Evolutionary conservation across 1,284 basidiomycete genomes (phyloP).

Genomic region (Pholiota adiposa): DNA sequence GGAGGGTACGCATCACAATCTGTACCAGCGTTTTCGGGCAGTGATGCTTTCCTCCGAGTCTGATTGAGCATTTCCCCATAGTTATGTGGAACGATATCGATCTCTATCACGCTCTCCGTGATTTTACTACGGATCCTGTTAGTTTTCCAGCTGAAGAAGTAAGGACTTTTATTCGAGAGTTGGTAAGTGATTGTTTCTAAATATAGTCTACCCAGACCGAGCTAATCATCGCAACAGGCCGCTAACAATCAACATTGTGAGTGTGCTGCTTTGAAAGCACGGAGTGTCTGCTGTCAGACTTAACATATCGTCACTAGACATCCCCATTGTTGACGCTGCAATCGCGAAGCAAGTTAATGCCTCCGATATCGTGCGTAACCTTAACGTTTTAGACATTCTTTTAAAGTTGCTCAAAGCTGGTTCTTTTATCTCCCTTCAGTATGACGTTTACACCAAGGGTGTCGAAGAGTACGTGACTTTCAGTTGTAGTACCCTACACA

Average conservation of each 20-base stretch:
- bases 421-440: constrained; percentile 31
- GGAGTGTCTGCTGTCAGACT: constrained; percentile 4
- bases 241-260: constrained; percentile 41
- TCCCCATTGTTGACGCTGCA: constrained; percentile 41
- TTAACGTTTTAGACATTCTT: neutral
- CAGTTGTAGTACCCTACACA: neutral
- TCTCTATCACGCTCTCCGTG: constrained; percentile 65
- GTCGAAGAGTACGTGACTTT: constrained; percentile 37
- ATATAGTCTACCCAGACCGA: constrained; percentile 3
- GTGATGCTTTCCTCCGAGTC: constrained; percentile 1
- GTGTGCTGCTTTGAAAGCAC: constrained; percentile 16
- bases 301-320: constrained; percentile 28
- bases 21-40: neutral
- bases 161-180: constrained; percentile 59
- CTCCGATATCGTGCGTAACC: constrained; percentile 27
- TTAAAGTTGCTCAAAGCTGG: constrained; percentile 38
- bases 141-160: constrained; percentile 65
- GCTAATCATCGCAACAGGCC: constrained; percentile 23
- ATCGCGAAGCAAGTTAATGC: constrained; percentile 37
- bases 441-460: constrained; percentile 47
- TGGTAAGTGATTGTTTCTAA: constrained; percentile 45
- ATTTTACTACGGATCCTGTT: constrained; percentile 72
- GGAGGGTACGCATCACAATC: constrained; percentile 50
- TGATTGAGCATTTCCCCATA: constrained; percentile 23
- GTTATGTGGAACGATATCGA: constrained; percentile 84